A percentile compares a stretch with the other conserved stretches of the same genome.
Evolutionary conservation across 169 alveolate genomes (phyloP).

Genomic region (Hepatocystis sp.): DNA sequence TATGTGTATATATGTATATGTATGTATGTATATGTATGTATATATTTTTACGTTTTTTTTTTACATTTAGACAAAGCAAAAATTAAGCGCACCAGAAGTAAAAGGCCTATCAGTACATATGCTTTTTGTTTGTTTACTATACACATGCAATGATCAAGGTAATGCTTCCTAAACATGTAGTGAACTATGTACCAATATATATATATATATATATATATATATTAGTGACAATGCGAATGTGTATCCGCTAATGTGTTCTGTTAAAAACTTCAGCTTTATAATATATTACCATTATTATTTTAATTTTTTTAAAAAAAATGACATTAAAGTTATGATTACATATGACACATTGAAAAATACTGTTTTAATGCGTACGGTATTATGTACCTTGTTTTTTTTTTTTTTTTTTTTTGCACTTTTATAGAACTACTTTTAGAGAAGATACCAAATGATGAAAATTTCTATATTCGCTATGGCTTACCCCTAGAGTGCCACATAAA

Average conservation of each 20-base stretch:
- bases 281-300: no score
- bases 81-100: slow-evolving; percentile 40
- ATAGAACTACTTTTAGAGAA: slow-evolving; percentile 54
- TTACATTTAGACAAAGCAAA: slow-evolving; percentile 32
- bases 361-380: no score
- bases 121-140: slow-evolving; percentile 62
- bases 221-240: no score
- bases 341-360: no score
- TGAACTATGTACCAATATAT: no score
- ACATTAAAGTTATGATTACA: no score
- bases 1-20: not conserved
- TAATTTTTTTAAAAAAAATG: no score
- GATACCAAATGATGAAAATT: slow-evolving; percentile 42
- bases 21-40: not conserved
- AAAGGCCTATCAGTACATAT: slow-evolving; percentile 55
- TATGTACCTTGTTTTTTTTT: no score
- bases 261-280: no score
- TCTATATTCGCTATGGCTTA: slow-evolving; percentile 64
- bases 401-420: slow-evolving; percentile 3
- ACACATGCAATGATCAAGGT: slow-evolving; percentile 75
- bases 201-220: not conserved
- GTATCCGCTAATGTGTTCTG: no score
- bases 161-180: not conserved
- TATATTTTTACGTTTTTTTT: slow-evolving; percentile 1
- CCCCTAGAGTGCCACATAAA: slow-evolving; percentile 58